phyloP scores from a whole-genome alignment of 176 grass and related monocot species.

The Chloris gayana region DNA sequence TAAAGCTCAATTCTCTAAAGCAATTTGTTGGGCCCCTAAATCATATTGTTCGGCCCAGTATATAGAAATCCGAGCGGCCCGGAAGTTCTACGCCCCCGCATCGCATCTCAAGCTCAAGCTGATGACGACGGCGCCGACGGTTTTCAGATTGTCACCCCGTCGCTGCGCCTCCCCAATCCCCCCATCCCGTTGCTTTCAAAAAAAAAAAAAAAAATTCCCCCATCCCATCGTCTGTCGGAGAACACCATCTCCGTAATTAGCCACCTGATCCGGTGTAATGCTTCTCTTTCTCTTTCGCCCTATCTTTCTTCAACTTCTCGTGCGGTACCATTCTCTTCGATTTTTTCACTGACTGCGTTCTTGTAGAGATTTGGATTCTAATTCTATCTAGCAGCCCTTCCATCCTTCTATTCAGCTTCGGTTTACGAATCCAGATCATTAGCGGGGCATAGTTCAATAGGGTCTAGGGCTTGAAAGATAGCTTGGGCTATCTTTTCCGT shows the following conservation, averaged over 20 bases:
- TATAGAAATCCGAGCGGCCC: no score
- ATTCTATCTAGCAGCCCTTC: not conserved
- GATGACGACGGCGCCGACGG: no score
- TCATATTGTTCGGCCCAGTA: no score
- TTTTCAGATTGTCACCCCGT: no score
- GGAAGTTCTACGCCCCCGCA: no score
- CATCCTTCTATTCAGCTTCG: not conserved
- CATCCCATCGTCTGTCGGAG: not conserved
- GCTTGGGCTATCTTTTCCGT: not conserved
- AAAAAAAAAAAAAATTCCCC: no score
- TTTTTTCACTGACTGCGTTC: not conserved
- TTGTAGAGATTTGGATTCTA: not conserved
- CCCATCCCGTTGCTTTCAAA: no score
- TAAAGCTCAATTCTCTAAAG: no score
- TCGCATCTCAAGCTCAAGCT: no score
- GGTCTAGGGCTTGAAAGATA: not conserved
- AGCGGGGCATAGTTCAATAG: not conserved
- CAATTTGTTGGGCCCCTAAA: no score
- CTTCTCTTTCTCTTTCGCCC: not conserved
- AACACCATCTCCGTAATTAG: not conserved
- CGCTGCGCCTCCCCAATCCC: no score
- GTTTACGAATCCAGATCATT: not conserved
- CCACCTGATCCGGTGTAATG: not conserved
- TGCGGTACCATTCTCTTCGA: not conserved
- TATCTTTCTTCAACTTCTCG: not conserved